These are phyloP conservation scores for Byssoonygena ceratinophila DNA, from an alignment of 2,329 filamentous ascomycete genomes.

Conservation along the genomic window DNA sequence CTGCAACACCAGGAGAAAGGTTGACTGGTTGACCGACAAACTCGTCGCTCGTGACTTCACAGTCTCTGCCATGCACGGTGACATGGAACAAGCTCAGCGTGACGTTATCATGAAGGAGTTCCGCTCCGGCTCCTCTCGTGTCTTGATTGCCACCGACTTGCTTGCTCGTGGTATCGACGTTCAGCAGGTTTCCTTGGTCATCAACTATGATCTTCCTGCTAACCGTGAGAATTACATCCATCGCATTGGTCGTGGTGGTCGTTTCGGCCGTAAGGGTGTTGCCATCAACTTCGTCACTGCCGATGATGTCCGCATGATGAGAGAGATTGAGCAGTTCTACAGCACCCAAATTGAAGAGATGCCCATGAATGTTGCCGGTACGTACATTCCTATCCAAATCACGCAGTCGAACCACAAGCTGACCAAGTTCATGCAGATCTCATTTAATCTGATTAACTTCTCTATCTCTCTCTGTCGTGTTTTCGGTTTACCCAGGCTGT, in stretches of 20 bases:
- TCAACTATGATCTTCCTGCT: slow-evolving; percentile 98
- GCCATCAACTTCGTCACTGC: slow-evolving; percentile 99
- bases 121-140: slow-evolving; percentile 95
- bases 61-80: slow-evolving; percentile 98
- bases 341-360: slow-evolving; percentile 99
- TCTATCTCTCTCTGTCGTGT: slow-evolving; percentile 22
- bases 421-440: slow-evolving; percentile 25
- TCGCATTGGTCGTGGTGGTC: slow-evolving; percentile 97
- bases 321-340: slow-evolving; percentile 99
- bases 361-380: slow-evolving; percentile 79
- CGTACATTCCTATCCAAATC: slow-evolving; percentile 24
- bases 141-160: slow-evolving; percentile 94
- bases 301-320: slow-evolving; percentile 99
- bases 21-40: slow-evolving; percentile 99
- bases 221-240: slow-evolving; percentile 99
- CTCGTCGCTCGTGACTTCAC: slow-evolving; percentile 98
- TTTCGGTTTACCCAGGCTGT: slow-evolving; percentile 16
- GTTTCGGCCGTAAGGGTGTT: slow-evolving; percentile 99
- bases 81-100: slow-evolving; percentile 97
- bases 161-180: slow-evolving; percentile 99
- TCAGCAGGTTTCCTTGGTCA: slow-evolving; percentile 98
- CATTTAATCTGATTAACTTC: slow-evolving; percentile 30
- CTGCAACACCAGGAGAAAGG: slow-evolving; percentile 99
- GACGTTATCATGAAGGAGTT: slow-evolving; percentile 99
- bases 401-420: neutral